Base-by-base conservation (phyloP, 2,329 filamentous ascomycete species). In the Bertia moriformis region DNA sequence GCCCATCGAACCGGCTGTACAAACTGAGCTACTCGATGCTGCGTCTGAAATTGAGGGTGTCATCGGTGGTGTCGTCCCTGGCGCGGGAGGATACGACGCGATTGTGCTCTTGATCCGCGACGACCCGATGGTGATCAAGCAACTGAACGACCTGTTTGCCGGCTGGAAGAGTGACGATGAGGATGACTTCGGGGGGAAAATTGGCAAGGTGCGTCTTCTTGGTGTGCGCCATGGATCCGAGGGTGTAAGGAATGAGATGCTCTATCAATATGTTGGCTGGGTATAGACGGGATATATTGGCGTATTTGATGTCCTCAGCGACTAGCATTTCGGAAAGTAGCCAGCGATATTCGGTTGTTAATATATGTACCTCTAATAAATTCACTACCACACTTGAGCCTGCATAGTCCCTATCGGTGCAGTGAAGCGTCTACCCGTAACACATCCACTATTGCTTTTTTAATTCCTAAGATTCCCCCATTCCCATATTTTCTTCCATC, bases 31-130 rank as follows among this genome's bases (percentile, higher is more conserved):
- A 41, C 54, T 80, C 20, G 71, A 80, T 54, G 68, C 67, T 18
- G 69, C 72, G 46, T 66, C 66, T 3, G 55, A 56, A 12, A 46
- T 78, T 2, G 56, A 65, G 0, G 75, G 75, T 7, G 72, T 80
- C 1, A 59, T 80, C 42, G 75, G 74, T 2, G 75, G 75, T 1
- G 71, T 79, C 2, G 75, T 79, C 1, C 75, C 75, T 12, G 75
- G 75, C 7, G 75, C 75, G 5, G 75, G 75, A 37, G 75, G 75
- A 0, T 79, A 75, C 46, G 75, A 80, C 59, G 75, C 75, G 18
- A 62, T 79, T 41, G 69, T 66, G 2, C 50, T 80, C 24, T 54
- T 80, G 37, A 65, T 79, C 27, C 61, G 67, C 46, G 71, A 79
- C 45, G 62, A 66, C 19, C 55, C 58, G 4, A 57, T 60, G 4